phyloP scores from a whole-genome alignment of 2,329 filamentous ascomycete genomes.

The Tolypocladium guangdongense region DNA sequence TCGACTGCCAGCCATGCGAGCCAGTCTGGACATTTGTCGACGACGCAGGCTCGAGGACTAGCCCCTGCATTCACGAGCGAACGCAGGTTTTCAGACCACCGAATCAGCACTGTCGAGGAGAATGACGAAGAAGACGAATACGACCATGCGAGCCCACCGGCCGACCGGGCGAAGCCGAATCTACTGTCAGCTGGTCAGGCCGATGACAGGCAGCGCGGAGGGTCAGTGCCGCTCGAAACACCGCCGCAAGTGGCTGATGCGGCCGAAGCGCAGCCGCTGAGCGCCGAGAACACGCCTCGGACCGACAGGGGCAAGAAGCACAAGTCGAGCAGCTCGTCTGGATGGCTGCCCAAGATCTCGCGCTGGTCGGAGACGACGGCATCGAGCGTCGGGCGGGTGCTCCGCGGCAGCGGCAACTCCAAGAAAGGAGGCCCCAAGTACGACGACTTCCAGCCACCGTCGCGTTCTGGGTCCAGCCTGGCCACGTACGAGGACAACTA shows the following conservation, averaged over 20 bases:
- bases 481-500: constrained; percentile 50
- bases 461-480: constrained; percentile 68
- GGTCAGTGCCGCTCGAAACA: constrained; percentile 43
- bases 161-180: constrained; percentile 31
- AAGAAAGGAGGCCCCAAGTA: constrained; percentile 45
- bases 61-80: constrained; percentile 31
- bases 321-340: constrained; percentile 72
- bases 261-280: constrained; percentile 33
- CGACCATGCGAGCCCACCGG: constrained; percentile 34
- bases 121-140: constrained; percentile 62
- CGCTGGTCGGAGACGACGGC: constrained; percentile 96
- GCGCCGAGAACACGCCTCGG: constrained; percentile 67
- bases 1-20: constrained; percentile 56
- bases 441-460: constrained; percentile 48
- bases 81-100: constrained; percentile 58
- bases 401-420: constrained; percentile 52
- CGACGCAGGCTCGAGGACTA: constrained; percentile 38
- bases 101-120: constrained; percentile 84
- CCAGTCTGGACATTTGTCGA: constrained; percentile 66
- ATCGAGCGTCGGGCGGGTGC: constrained; percentile 71
- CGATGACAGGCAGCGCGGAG: constrained; percentile 31
- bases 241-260: constrained; percentile 42
- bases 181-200: constrained; percentile 51
- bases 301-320: constrained; percentile 75
- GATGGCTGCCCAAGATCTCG: constrained; percentile 82